Evolutionary conservation across 1,139 yeast genomes (phyloP).

Genomic region (Blastobotrys illinoisensis): DNA sequence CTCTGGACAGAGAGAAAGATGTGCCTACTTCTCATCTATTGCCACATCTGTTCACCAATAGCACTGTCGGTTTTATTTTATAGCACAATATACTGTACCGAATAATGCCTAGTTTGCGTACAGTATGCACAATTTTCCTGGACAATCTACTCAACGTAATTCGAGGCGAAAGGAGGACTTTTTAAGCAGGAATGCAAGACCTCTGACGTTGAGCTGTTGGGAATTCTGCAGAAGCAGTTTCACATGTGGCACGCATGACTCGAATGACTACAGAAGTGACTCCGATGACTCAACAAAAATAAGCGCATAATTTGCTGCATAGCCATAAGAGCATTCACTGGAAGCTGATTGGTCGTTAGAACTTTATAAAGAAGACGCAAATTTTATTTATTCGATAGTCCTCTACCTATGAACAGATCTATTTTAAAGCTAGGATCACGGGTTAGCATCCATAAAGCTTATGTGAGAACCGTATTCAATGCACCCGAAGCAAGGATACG

Average conservation of each 20-base stretch:
- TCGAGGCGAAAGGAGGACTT: too few species aligned
- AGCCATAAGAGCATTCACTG: background rate
- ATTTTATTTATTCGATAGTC: background rate
- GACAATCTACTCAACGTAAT: too few species aligned
- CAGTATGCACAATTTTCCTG: too few species aligned
- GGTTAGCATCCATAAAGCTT: background rate
- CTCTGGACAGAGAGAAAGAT: constrained; percentile 3
- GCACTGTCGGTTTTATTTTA: background rate
- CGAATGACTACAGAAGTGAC: background rate
- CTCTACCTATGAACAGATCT: background rate
- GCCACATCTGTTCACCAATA: background rate
- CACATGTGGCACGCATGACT: background rate
- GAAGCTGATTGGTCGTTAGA: background rate
- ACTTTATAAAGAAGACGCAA: background rate
- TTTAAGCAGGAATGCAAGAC: too few species aligned
- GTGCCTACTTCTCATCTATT: constrained; percentile 4
- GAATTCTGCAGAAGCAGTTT: background rate
- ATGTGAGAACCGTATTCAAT: background rate
- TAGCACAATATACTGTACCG: too few species aligned
- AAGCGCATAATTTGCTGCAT: background rate
- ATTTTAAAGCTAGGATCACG: background rate
- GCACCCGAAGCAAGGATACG: background rate
- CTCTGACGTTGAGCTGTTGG: background rate
- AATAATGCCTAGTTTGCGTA: too few species aligned
- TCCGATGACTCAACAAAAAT: background rate